A percentile compares a stretch with the other conserved stretches of the same genome.
Evolutionary conservation across 108 stramenopile genomes (phyloP).

Genomic region (Chaetoceros tenuissimus): DNA sequence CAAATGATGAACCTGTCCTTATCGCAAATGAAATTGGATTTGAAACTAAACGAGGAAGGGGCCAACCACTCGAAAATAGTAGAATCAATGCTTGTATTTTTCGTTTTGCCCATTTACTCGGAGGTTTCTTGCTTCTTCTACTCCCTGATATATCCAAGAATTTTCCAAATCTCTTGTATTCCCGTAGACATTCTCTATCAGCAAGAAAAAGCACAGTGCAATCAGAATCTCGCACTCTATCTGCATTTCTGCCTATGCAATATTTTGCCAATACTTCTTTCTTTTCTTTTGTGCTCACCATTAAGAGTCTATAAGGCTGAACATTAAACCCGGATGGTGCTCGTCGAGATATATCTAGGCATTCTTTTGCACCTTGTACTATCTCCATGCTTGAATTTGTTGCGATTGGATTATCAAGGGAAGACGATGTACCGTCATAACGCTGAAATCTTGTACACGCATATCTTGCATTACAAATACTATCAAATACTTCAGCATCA

Average conservation of each 20-base stretch:
- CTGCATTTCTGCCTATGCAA: slow-evolving; percentile 70
- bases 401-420: slow-evolving; percentile 8
- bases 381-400: slow-evolving; percentile 38
- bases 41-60: slow-evolving; percentile 48
- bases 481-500: background rate
- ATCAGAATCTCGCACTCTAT: slow-evolving; percentile 86
- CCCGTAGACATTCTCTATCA: slow-evolving; percentile 52
- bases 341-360: slow-evolving; percentile 45
- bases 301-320: slow-evolving; percentile 81
- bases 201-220: slow-evolving; percentile 85
- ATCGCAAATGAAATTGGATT: slow-evolving; percentile 52
- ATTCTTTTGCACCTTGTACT: slow-evolving; percentile 30
- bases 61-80: slow-evolving; percentile 70
- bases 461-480: background rate
- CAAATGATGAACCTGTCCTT: slow-evolving; percentile 36
- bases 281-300: slow-evolving; percentile 46
- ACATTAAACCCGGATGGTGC: slow-evolving; percentile 83
- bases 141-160: slow-evolving; percentile 12
- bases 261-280: slow-evolving; percentile 53
- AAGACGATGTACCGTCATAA: background rate
- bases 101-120: slow-evolving; percentile 12
- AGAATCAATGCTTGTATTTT: slow-evolving; percentile 42
- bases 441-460: background rate
- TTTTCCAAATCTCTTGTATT: slow-evolving; percentile 27
- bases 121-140: background rate